Conservation (phyloP, 179 eudicot genomes). For the Camellia oleifera region DNA sequence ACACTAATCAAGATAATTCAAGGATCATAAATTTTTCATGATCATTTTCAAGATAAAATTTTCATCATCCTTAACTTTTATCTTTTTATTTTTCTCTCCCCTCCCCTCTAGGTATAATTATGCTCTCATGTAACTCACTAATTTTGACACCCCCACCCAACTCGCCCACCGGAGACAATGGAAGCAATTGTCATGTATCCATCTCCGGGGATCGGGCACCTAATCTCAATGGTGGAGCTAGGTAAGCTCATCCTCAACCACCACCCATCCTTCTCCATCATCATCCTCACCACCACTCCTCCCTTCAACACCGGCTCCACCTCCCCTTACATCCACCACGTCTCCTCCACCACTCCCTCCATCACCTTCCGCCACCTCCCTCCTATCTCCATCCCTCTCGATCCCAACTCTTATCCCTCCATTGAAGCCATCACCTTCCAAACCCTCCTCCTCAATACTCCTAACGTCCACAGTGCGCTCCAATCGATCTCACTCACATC, state of each 20-base stretch:
- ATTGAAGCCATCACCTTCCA: slow-evolving; percentile 21
- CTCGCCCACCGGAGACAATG: neutral
- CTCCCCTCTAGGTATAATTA: too few relatives aligned
- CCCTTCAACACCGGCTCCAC: slow-evolving; percentile 42
- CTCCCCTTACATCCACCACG: slow-evolving; percentile 28
- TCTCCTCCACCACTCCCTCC: slow-evolving; percentile 42
- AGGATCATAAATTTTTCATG: too few relatives aligned
- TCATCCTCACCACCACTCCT: slow-evolving; percentile 30
- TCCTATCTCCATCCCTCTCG: slow-evolving; percentile 24
- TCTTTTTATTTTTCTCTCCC: too few relatives aligned
- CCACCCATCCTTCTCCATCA: slow-evolving; percentile 38
- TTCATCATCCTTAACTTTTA: too few relatives aligned
- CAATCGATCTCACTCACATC: slow-evolving; percentile 19
- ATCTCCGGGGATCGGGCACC: slow-evolving; percentile 56
- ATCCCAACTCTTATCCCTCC: slow-evolving; percentile 19
- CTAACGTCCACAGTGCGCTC: slow-evolving; percentile 35
- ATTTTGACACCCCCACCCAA: neutral
- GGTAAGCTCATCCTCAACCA: slow-evolving; percentile 38
- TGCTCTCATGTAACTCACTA: too few relatives aligned
- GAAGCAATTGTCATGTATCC: slow-evolving; percentile 43
- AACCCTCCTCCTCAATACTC: slow-evolving; percentile 25
- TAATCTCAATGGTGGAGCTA: slow-evolving; percentile 57
- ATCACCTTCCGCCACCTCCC: slow-evolving; percentile 49
- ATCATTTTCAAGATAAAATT: too few relatives aligned
- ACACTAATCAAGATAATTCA: too few relatives aligned